phyloP scores from a whole-genome alignment of 139 green algal genomes.

The Closterium sp. region DNA sequence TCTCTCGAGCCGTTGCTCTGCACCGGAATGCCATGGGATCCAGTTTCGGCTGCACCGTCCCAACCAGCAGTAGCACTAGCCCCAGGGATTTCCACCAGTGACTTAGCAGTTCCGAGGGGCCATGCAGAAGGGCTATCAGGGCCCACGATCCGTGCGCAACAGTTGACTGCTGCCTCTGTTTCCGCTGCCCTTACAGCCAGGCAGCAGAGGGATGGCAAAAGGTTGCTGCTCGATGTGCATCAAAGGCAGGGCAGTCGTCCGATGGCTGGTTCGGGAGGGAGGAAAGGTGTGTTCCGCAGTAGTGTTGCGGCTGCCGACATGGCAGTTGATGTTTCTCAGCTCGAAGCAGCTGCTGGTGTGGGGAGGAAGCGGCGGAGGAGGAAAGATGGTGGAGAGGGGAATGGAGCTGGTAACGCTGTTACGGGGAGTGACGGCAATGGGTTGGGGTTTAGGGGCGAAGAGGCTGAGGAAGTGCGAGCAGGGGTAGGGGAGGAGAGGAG shows the following conservation, averaged over 20 bases:
- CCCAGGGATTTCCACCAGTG: background rate
- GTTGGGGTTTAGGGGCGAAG: background rate
- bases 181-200: background rate
- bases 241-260: background rate
- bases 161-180: background rate
- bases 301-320: background rate
- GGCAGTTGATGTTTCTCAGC: background rate
- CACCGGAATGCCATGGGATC: background rate
- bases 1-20: background rate
- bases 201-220: background rate
- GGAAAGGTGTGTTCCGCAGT: background rate
- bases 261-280: background rate
- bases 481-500: background rate
- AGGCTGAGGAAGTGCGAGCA: background rate
- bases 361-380: background rate
- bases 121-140: background rate
- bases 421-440: background rate
- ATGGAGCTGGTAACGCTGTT: background rate
- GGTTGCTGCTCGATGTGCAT: background rate
- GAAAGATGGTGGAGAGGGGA: background rate
- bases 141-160: background rate
- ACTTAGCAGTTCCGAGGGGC: background rate
- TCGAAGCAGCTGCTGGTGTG: background rate
- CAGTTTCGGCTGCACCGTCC: background rate
- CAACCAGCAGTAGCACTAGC: background rate